Base-by-base conservation (phyloP, 306 rosid species). In the Lupinus albus region DNA sequence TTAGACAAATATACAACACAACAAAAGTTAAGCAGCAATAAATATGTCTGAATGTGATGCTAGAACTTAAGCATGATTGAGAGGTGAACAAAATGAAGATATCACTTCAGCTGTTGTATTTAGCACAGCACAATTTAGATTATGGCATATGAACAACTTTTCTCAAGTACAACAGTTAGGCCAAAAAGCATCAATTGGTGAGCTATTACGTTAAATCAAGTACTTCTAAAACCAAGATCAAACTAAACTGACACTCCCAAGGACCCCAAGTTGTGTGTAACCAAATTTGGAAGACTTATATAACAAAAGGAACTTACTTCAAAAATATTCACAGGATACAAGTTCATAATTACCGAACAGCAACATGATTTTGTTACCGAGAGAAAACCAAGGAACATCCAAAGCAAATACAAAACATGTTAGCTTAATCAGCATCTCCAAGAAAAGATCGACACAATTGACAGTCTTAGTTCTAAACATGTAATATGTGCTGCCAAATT, bases 331-430 rank as follows among this genome's bases (percentile, higher is more conserved):
- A 20, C 2, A 2, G 2, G 25, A 20, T 20, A 20, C 25, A 20
- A 20, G 25, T 20, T 20, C 25, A 20, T 20, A 20, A 20, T 20
- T 20, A 20, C 25, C 25, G 2, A 20, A 2, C 25, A 20, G 25
- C 25, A 20, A 20, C 1, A 20, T 2, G 25, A 20, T 20, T 20
- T 20, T 20, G 25, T 20, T 20, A 49, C 50, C 14, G 1, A 61
- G 61, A 39, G 15, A 72, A 72, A 52, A 52, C 28, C 33, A 61
- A 54, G 17, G 68, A 71, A 71, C 15, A 12, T 35, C 28, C 48
- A 20, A 6, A 17, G 42, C 58, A 64, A 50, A 39, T 25, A 33
- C 12, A 32, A 25, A 61, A 53, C 60, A 51, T 48, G 28, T 62
- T 12, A 32, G 42, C 10, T 21, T 30, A 65, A 10, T 25, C 7